Percentiles rank a stretch among this genome's conserved stretches.
Evolutionary conservation across 2,329 filamentous ascomycete species (phyloP).

Genomic region (Stemphylium vesicarium): DNA sequence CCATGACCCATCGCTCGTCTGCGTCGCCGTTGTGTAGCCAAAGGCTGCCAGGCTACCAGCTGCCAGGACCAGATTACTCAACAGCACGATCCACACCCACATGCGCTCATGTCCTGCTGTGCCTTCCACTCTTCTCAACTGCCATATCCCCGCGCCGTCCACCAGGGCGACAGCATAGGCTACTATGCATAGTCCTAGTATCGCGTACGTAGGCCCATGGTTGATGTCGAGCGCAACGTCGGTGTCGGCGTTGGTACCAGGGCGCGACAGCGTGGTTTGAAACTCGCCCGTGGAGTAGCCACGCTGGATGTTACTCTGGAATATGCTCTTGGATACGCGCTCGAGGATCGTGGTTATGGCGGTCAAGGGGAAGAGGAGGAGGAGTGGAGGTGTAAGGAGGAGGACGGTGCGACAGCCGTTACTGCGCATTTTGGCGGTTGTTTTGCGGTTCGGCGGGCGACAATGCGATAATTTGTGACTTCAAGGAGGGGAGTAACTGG

Average conservation of each 20-base stretch:
- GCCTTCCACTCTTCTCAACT: conserved; percentile 37
- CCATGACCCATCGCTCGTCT: conserved; percentile 26
- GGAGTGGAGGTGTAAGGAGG: conserved; percentile 28
- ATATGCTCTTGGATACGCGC: conserved; percentile 28
- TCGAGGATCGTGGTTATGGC: conserved; percentile 34
- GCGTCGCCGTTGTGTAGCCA: conserved; percentile 28
- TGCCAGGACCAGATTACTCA: conserved; percentile 21
- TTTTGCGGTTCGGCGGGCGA: neutral
- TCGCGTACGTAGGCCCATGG: conserved; percentile 19
- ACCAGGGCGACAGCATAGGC: conserved; percentile 28
- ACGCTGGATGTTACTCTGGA: conserved; percentile 19
- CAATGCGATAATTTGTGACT: no score
- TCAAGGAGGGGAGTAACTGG: neutral
- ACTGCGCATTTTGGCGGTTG: conserved; percentile 23
- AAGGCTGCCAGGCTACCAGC: conserved; percentile 28
- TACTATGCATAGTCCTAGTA: conserved; percentile 25
- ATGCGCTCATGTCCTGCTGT: conserved; percentile 25
- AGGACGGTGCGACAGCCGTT: conserved; percentile 30
- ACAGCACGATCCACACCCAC: conserved; percentile 37
- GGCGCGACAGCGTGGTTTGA: conserved; percentile 19
- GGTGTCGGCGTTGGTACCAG: conserved; percentile 14
- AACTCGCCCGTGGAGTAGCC: conserved; percentile 17
- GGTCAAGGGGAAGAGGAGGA: conserved; percentile 33
- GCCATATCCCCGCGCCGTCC: conserved; percentile 35
- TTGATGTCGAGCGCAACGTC: conserved; percentile 20